Conservation (phyloP, 2,329 filamentous ascomycete genomes). For the Arthrobotrys pseudoclavata region DNA sequence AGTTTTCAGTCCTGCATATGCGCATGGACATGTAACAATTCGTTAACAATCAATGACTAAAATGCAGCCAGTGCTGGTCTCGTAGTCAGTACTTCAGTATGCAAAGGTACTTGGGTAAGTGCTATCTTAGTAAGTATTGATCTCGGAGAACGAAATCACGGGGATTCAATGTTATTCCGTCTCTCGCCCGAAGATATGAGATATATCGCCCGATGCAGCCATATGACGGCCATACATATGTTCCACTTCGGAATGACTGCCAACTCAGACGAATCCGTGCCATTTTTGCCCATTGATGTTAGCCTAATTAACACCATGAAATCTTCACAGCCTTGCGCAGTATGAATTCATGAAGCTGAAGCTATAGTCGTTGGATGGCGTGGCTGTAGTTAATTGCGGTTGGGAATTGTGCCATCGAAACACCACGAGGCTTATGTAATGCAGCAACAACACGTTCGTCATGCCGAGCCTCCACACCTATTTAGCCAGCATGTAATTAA, state of each 20-base stretch:
- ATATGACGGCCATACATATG: neutral
- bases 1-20: neutral
- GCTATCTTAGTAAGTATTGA: too few species aligned
- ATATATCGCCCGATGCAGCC: slow-evolving; percentile 9
- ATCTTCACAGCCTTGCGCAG: neutral
- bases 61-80: neutral
- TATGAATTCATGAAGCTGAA: neutral
- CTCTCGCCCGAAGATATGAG: slow-evolving; percentile 9
- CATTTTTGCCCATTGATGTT: neutral
- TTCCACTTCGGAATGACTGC: neutral
- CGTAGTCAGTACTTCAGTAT: too few species aligned
- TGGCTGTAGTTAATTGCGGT: neutral
- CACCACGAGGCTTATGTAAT: slow-evolving; percentile 18
- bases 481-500: slow-evolving; percentile 36
- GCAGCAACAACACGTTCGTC: slow-evolving; percentile 15
- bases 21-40: neutral
- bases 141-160: neutral
- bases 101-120: too few species aligned
- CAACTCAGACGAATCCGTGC: neutral
- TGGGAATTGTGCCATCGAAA: neutral
- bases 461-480: slow-evolving; percentile 16
- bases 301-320: neutral
- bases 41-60: slow-evolving; percentile 15
- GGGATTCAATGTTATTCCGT: slow-evolving; percentile 2
- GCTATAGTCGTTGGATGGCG: neutral